Evolutionary conservation across 23 red algal species (phyloP).

Genomic region (Rhodosorus marinus): DNA sequence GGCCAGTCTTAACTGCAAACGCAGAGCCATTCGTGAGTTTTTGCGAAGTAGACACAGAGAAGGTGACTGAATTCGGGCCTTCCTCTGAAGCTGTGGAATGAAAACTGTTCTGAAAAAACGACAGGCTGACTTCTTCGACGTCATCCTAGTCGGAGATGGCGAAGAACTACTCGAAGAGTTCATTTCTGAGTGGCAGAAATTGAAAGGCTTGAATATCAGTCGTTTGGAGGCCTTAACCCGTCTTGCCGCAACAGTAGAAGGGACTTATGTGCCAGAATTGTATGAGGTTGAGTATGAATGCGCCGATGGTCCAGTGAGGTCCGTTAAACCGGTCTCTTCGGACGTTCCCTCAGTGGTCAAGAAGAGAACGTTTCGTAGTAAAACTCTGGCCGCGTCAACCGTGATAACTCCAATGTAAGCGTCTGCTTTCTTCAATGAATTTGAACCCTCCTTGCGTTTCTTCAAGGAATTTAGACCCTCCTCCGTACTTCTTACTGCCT

Average conservation of each 20-base stretch:
- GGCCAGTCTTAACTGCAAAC: constrained; percentile 20
- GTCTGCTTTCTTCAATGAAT: no score
- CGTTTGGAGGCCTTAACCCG: constrained; percentile 1
- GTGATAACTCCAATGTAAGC: constrained; percentile 13
- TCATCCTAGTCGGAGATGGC: constrained; percentile 17
- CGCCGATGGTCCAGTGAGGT: constrained; percentile 1
- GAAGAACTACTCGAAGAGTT: constrained; percentile 11
- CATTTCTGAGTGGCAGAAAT: background rate
- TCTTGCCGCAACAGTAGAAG: background rate
- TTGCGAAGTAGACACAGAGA: no score
- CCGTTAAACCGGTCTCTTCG: background rate
- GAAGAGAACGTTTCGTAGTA: constrained; percentile 13
- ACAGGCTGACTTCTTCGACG: constrained; percentile 29
- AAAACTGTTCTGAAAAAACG: no score
- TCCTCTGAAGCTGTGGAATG: no score
- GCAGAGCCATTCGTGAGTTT: constrained; percentile 12
- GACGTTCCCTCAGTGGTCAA: constrained; percentile 4
- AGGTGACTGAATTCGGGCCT: no score
- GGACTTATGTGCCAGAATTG: constrained; percentile 9
- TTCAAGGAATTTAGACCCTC: no score
- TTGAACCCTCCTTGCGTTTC: no score
- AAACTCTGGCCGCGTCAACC: constrained; percentile 6
- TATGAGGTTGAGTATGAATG: constrained; percentile 12
- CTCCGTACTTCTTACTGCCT: no score
- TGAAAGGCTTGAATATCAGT: background rate